These are phyloP conservation scores for Trichosporon inkin DNA, from an alignment of 1,284 basidiomycete species.

Conservation along the genomic window DNA sequence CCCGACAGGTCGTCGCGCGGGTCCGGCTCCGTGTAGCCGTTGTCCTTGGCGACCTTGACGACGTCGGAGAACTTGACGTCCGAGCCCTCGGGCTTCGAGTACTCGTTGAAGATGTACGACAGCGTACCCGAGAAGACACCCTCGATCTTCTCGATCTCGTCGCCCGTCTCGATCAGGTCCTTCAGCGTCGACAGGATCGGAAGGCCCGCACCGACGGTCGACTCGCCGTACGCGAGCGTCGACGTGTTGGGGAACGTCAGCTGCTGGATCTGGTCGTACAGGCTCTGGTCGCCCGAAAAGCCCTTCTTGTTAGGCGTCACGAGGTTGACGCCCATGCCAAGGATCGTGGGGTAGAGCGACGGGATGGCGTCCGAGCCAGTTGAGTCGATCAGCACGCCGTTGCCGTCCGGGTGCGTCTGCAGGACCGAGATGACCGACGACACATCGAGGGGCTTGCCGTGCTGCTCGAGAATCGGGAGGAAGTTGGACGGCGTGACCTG, in stretches of 20 bases:
- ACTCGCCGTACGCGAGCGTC: slow-evolving; percentile 73
- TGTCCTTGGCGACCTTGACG: slow-evolving; percentile 80
- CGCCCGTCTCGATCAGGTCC: slow-evolving; percentile 86
- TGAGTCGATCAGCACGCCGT: slow-evolving; percentile 85
- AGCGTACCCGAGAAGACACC: slow-evolving; percentile 79
- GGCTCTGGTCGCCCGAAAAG: slow-evolving; percentile 67
- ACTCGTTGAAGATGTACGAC: slow-evolving; percentile 99
- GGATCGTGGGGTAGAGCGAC: slow-evolving; percentile 73
- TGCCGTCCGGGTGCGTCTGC: slow-evolving; percentile 52
- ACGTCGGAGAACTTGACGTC: slow-evolving; percentile 73
- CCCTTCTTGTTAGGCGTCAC: slow-evolving; percentile 99
- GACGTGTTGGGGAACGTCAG: slow-evolving; percentile 56
- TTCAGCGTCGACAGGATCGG: slow-evolving; percentile 88
- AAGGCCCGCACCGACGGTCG: slow-evolving; percentile 92
- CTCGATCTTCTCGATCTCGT: slow-evolving; percentile 63
- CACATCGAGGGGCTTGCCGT: slow-evolving; percentile 50
- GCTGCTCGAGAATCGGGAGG: slow-evolving; percentile 43
- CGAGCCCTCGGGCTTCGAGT: slow-evolving; percentile 56
- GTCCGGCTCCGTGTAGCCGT: slow-evolving; percentile 97
- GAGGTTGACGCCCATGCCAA: slow-evolving; percentile 75
- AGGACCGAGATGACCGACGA: slow-evolving; percentile 50
- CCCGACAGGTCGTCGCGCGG: slow-evolving; percentile 95
- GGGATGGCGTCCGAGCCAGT: slow-evolving; percentile 85
- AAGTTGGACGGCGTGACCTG: slow-evolving; percentile 50
- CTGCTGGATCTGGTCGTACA: slow-evolving; percentile 69